Conservation (phyloP, 2,329 filamentous ascomycete species). For the Ophiostoma tasmaniense region DNA sequence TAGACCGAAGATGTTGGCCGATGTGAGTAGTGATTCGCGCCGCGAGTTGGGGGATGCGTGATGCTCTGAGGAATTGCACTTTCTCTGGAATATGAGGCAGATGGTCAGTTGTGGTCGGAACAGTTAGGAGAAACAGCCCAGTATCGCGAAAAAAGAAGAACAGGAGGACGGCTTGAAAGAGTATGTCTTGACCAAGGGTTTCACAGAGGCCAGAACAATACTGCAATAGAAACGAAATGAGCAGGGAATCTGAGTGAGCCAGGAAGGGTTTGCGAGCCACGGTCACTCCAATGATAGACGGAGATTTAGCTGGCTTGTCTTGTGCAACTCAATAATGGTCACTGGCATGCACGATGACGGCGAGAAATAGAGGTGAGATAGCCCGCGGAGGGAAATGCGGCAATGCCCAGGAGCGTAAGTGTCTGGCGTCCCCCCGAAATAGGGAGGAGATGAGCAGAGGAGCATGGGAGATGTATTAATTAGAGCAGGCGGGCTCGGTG, state of each 20-base stretch:
- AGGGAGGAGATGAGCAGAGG: constrained; percentile 15
- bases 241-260: not conserved
- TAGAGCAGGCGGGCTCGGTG: constrained; percentile 10
- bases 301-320: not conserved
- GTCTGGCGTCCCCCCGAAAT: not conserved
- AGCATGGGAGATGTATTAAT: constrained; percentile 12
- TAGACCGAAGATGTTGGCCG: constrained; percentile 55
- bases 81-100: constrained; percentile 22
- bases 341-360: constrained; percentile 2
- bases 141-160: constrained; percentile 3
- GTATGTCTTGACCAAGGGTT: not conserved
- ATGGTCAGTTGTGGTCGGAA: not conserved
- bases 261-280: not conserved
- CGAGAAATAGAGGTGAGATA: constrained; percentile 4
- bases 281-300: not conserved
- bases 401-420: not conserved
- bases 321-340: not conserved
- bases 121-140: not conserved
- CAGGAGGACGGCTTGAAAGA: not conserved
- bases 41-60: constrained; percentile 31
- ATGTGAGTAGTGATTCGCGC: constrained; percentile 22
- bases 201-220: not conserved
- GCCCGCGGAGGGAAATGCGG: not conserved
- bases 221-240: not conserved
- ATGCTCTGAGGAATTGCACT: constrained; percentile 20